Base-by-base conservation (phyloP, 306 rosid genomes). In the Cicer bijugum region DNA sequence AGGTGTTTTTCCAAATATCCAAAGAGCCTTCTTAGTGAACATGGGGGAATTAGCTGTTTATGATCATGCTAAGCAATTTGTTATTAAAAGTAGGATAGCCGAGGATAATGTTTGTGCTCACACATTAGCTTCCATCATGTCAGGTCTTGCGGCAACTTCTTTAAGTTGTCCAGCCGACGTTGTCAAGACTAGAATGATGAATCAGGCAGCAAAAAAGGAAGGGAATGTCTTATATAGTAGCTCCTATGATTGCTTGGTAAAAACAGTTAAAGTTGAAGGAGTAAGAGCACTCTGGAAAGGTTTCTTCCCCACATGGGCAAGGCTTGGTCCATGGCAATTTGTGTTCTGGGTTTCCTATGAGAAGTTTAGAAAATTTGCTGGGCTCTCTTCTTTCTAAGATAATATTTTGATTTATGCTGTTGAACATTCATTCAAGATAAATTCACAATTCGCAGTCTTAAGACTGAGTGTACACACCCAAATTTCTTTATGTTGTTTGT, bases 241-340 rank as follows among this genome's bases (percentile, higher is more conserved):
- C 78, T 87, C 96, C 43, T 85, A 79, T 75, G 95, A 89, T 81
- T 94, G 96, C 83, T 78, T 94, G 75, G 82, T 88, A 57, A 91
- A 89, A 87, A 91, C 96, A 0, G 89, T 88, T 75, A 85, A 82
- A 84, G 67, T 88, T 80, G 98, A 91, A 82, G 97, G 98, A 69
- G 52, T 82, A 42, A 85, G 86, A 74, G 97, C 97, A 43, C 63
- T 88, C 42, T 93, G 98, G 97, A 94, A 94, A 81, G 96, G 98
- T 17, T 91, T 94, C 85, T 89, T 94, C 71, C 97, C 92, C 9
- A 89, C 98, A 7, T 91, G 96, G 96, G 94, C 94, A 33, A 88
- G 98, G 88, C 91, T 94, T 55, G 96, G 97, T 44, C 94, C 97
- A 15, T 86, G 96, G 97, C 96, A 89, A 72, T 93, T 93, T 81